Conservation (phyloP, 2,329 filamentous ascomycete genomes). For the Escovopsis sp. region DNA sequence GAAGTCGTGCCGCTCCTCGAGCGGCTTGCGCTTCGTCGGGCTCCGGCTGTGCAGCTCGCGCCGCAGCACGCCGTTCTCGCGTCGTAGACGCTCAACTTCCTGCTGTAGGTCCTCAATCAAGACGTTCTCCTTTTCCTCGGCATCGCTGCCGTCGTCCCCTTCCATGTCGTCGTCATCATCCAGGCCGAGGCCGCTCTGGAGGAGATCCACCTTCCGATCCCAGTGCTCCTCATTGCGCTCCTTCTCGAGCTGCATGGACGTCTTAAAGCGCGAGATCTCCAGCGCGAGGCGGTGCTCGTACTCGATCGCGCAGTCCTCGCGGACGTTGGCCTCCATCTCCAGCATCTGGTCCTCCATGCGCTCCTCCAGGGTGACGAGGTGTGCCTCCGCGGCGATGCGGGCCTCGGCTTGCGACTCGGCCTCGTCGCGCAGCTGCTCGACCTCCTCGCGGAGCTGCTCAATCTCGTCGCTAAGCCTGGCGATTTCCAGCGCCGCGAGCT, state of each 20-base stretch:
- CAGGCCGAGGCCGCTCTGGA: conserved; percentile 32
- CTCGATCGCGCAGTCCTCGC: conserved; percentile 77
- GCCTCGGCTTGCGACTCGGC: conserved; percentile 56
- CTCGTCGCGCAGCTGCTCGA: conserved; percentile 52
- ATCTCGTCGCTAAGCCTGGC: conserved; percentile 57
- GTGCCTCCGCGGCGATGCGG: conserved; percentile 56
- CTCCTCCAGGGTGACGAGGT: conserved; percentile 55
- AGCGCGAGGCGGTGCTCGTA: conserved; percentile 64
- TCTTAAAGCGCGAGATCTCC: conserved; percentile 71
- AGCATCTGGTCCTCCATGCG: conserved; percentile 50
- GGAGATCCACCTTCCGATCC: conserved; percentile 66
- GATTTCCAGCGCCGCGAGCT: conserved; percentile 68
- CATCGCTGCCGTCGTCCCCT: conserved; percentile 22
- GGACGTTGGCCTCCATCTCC: conserved; percentile 65
- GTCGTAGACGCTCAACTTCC: conserved; percentile 55
- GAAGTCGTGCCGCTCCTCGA: conserved; percentile 38
- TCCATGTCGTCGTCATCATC: conserved; percentile 30
- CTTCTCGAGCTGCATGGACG: conserved; percentile 59
- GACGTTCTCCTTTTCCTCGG: conserved; percentile 47
- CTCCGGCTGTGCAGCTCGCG: conserved; percentile 49
- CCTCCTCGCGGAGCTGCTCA: conserved; percentile 53
- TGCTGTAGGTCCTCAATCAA: conserved; percentile 48
- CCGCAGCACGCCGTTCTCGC: conserved; percentile 48
- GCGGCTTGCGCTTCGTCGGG: conserved; percentile 42
- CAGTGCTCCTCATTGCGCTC: conserved; percentile 73